phyloP scores from a whole-genome alignment of 176 grass and related monocot species.

The Eragrostis curvula region DNA sequence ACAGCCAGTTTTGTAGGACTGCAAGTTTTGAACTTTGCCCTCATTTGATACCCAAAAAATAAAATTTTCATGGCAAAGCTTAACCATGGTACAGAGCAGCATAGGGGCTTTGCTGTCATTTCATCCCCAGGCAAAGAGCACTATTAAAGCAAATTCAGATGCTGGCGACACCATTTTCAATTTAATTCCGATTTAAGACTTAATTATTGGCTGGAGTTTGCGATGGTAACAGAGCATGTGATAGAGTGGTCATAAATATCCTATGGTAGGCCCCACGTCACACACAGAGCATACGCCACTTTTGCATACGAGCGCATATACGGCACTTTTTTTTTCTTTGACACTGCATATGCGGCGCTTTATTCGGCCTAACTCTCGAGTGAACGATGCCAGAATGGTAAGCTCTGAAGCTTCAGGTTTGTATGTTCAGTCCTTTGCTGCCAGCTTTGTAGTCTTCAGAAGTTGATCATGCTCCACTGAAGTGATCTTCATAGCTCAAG shows the following conservation, averaged over 20 bases:
- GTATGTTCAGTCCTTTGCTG: background rate
- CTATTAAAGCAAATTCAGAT: conserved; percentile 28
- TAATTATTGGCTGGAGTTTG: conserved; percentile 29
- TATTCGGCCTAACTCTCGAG: background rate
- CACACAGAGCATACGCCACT: conserved; percentile 15
- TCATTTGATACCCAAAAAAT: conserved; percentile 42
- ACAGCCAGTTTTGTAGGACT: conserved; percentile 40
- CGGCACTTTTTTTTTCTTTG: background rate
- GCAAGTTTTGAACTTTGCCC: conserved; percentile 57
- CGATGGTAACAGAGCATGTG: conserved; percentile 41
- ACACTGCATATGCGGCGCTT: background rate
- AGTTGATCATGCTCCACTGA: background rate
- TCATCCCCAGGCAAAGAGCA: conserved; percentile 4
- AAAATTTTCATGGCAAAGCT: conserved; percentile 26
- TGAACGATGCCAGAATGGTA: background rate
- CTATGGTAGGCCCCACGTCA: conserved; percentile 37
- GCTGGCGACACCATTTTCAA: conserved; percentile 5
- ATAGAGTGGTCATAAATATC: conserved; percentile 42
- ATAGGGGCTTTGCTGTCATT: conserved; percentile 18
- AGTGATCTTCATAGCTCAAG: background rate
- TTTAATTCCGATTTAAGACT: conserved; percentile 9
- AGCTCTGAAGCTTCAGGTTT: background rate
- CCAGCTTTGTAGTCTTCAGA: background rate
- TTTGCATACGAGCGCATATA: conserved; percentile 24
- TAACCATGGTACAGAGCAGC: conserved; percentile 47